phyloP scores from a whole-genome alignment of 345 rosid genomes.

The Salix viminalis region DNA sequence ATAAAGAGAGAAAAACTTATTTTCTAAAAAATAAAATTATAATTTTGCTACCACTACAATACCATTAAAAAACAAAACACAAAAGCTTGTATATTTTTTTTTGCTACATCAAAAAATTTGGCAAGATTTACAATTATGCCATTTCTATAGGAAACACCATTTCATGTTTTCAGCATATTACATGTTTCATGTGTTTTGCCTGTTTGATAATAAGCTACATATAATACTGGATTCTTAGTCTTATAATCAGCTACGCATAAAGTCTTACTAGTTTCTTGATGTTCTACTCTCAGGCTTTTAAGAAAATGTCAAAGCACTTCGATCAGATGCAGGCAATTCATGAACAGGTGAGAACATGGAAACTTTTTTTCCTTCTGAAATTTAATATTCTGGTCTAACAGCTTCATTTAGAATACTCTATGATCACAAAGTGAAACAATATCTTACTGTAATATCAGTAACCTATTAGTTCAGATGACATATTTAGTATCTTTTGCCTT shows the following conservation, averaged over 20 bases:
- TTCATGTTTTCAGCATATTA: too few relatives aligned
- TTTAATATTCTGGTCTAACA: neutral
- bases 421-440: neutral
- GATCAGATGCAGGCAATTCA: slow-evolving; percentile 64
- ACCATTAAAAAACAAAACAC: too few relatives aligned
- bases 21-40: too few relatives aligned
- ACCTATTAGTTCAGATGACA: neutral
- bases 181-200: neutral
- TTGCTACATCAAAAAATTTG: too few relatives aligned
- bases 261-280: slow-evolving; percentile 12
- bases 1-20: too few relatives aligned
- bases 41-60: too few relatives aligned
- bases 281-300: slow-evolving; percentile 49
- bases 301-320: slow-evolving; percentile 73
- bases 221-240: neutral
- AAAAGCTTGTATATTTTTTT: too few relatives aligned
- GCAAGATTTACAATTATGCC: too few relatives aligned
- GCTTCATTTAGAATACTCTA: neutral
- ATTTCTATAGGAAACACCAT: too few relatives aligned
- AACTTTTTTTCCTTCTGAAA: neutral
- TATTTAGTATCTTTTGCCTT: neutral
- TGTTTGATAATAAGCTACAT: neutral
- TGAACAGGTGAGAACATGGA: slow-evolving; percentile 53
- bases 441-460: neutral
- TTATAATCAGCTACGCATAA: neutral